A percentile compares a stretch with the other conserved stretches of the same genome.
Evolutionary conservation across 306 rosid genomes (phyloP).

Genomic region (Cucumis melo): DNA sequence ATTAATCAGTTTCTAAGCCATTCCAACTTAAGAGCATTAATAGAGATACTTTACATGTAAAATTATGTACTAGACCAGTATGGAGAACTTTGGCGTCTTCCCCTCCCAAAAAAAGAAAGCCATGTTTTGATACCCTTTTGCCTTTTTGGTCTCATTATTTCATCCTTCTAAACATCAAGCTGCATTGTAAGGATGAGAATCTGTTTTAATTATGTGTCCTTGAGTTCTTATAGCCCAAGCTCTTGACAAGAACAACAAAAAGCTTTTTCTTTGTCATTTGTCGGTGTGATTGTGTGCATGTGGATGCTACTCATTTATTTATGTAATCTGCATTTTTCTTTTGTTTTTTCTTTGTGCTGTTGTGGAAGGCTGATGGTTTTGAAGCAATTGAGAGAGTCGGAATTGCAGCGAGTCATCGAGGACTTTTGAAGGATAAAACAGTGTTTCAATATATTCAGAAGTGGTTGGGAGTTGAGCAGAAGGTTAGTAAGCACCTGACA

Average conservation of each 20-base stretch:
- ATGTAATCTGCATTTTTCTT: not conserved
- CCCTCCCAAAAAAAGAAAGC: not conserved
- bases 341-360: not conserved
- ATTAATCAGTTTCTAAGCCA: not conserved
- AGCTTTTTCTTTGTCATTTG: not conserved
- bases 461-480: constrained; percentile 60
- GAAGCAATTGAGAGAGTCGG: constrained; percentile 59
- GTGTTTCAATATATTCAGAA: constrained; percentile 41
- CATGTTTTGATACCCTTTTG: not conserved
- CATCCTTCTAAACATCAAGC: not conserved
- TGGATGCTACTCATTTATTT: not conserved
- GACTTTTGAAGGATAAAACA: constrained; percentile 29
- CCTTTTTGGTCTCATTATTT: not conserved
- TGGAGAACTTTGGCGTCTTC: not conserved
- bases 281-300: not conserved
- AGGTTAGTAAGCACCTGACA: constrained; percentile 24
- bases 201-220: not conserved
- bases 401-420: constrained; percentile 54
- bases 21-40: not conserved
- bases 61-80: too few relatives aligned
- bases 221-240: not conserved
- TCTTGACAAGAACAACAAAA: not conserved
- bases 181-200: not conserved
- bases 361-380: constrained; percentile 72
- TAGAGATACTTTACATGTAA: not conserved